phyloP scores from a whole-genome alignment of 2,329 filamentous ascomycete species.

The Verticillium longisporum region DNA sequence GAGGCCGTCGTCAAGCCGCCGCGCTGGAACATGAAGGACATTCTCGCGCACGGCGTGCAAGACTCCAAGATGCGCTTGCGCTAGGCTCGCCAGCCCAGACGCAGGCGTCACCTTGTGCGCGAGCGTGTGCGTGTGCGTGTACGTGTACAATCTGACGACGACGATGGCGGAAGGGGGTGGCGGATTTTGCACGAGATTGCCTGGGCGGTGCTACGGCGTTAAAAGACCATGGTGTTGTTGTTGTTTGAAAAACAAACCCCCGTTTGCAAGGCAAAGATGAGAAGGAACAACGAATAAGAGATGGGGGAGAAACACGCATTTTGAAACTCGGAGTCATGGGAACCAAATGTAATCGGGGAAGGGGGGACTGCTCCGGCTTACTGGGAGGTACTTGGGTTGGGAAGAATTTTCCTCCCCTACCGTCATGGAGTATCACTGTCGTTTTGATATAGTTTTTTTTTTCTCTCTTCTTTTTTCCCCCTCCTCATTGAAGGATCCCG shows the following conservation, averaged over 20 bases:
- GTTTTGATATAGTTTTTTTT: not conserved
- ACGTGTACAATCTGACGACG: too few species aligned
- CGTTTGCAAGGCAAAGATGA: too few species aligned
- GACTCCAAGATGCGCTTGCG: constrained; percentile 68
- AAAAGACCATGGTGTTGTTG: not conserved
- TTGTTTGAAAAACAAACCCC: too few species aligned
- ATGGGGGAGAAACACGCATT: too few species aligned
- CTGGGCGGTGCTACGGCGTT: not conserved
- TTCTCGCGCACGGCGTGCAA: constrained; percentile 66
- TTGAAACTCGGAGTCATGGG: not conserved
- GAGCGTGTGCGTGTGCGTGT: not conserved
- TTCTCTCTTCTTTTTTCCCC: too few species aligned
- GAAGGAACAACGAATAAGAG: too few species aligned
- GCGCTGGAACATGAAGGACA: constrained; percentile 78
- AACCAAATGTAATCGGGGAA: not conserved
- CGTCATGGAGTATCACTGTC: not conserved
- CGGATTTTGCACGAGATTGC: not conserved
- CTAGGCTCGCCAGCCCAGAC: constrained; percentile 30
- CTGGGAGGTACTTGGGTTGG: not conserved
- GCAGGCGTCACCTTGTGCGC: not conserved
- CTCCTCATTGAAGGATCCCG: too few species aligned
- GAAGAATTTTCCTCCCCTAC: too few species aligned
- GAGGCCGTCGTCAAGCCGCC: constrained; percentile 71
- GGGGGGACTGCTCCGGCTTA: not conserved
- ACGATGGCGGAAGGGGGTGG: not conserved